Evolutionary conservation across 768 basidiomycete genomes (phyloP).

Genomic region (Candolleomyces aberdarensis): DNA sequence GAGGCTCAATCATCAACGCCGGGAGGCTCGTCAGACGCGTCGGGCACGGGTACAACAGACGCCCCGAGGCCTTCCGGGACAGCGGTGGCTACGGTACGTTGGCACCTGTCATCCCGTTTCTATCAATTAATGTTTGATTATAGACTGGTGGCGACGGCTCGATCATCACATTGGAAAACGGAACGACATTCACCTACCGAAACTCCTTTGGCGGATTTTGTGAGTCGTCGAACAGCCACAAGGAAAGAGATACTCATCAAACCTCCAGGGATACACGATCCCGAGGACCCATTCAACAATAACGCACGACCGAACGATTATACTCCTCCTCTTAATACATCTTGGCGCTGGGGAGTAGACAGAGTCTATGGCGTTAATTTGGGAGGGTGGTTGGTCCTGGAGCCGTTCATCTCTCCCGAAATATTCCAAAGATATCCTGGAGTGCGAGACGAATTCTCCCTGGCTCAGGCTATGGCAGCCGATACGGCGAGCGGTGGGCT

Average conservation of each 20-base stretch:
- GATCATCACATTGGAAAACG: conserved; percentile 54
- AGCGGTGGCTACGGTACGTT: too few relatives aligned
- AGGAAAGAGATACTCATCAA: not conserved
- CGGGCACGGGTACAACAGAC: not conserved
- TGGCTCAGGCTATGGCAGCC: conserved; percentile 61
- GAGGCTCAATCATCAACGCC: not conserved
- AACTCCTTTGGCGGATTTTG: conserved; percentile 72
- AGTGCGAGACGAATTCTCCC: conserved; percentile 64
- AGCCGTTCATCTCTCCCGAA: conserved; percentile 72
- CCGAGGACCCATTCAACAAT: conserved; percentile 64
- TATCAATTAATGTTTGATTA: not conserved
- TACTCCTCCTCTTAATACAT: conserved; percentile 67
- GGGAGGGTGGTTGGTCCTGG: conserved; percentile 71
- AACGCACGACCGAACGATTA: conserved; percentile 66
- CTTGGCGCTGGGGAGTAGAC: conserved; percentile 65
- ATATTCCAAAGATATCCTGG: conserved; percentile 59
- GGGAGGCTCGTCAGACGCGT: conserved; percentile 6
- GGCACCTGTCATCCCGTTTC: too few relatives aligned
- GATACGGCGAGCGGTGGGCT: conserved; percentile 63
- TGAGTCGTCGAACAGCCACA: conserved; percentile 25
- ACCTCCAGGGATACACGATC: conserved; percentile 52
- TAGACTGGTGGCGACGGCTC: conserved; percentile 63
- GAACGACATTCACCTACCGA: conserved; percentile 63
- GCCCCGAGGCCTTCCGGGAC: conserved; percentile 10
- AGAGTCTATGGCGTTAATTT: conserved; percentile 63